These are phyloP conservation scores for Agrostemma githago DNA, from an alignment of 148 eudicot species.

Conservation along the genomic window DNA sequence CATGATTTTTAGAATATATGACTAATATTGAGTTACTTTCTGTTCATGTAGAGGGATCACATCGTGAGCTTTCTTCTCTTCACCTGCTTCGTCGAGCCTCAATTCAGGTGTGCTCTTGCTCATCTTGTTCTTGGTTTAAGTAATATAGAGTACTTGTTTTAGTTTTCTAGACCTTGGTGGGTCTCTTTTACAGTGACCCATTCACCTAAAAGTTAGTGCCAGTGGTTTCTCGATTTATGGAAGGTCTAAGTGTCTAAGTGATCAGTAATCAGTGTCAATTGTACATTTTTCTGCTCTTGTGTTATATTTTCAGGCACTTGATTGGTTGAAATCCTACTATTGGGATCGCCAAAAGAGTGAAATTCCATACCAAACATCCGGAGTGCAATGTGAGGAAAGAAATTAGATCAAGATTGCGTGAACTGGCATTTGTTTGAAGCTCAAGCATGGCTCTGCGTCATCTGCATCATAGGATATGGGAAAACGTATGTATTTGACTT, in stretches of 20 bases:
- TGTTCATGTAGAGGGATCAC: conserved; percentile 69
- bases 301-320: conserved; percentile 61
- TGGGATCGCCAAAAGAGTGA: conserved; percentile 81
- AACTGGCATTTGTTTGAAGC: conserved; percentile 50
- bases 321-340: conserved; percentile 76
- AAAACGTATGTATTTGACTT: conserved; percentile 46
- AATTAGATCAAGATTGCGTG: conserved; percentile 51
- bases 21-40: conserved; percentile 5
- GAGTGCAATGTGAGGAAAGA: conserved; percentile 48
- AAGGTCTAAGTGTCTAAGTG: not conserved
- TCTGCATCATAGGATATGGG: conserved; percentile 41
- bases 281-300: not conserved
- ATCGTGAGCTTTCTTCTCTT: conserved; percentile 89
- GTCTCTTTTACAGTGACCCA: not conserved
- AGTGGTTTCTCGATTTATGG: conserved; percentile 1
- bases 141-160: not conserved
- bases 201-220: not conserved
- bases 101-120: conserved; percentile 37
- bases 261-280: too few relatives aligned
- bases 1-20: not conserved
- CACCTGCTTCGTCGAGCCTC: conserved; percentile 77
- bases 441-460: conserved; percentile 34
- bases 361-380: conserved; percentile 41
- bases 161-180: not conserved
- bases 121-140: not conserved